phyloP scores from a whole-genome alignment of 1,284 basidiomycete species.

The Vanrija sp. region DNA sequence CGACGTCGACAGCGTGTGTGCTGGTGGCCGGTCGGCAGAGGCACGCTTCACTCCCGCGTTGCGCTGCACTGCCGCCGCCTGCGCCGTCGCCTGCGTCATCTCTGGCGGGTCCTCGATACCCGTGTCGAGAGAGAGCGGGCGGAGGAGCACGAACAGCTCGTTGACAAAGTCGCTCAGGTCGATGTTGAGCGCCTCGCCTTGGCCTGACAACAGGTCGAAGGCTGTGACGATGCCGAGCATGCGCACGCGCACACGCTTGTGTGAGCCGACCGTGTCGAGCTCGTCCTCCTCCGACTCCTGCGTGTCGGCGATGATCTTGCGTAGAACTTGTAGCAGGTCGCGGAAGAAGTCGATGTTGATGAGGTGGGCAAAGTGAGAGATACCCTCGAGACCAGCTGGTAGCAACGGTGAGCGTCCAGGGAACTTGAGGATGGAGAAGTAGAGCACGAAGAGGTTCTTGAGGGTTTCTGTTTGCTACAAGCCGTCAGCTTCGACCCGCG shows the following conservation, averaged over 20 bases:
- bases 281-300: slow-evolving; percentile 46
- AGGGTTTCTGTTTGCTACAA: slow-evolving; percentile 91
- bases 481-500: neutral
- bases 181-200: slow-evolving; percentile 96
- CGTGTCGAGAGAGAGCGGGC: slow-evolving; percentile 52
- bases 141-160: slow-evolving; percentile 51
- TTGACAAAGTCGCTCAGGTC: slow-evolving; percentile 87
- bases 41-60: slow-evolving; percentile 6
- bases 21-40: slow-evolving; percentile 19
- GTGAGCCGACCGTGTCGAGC: slow-evolving; percentile 26
- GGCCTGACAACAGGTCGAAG: slow-evolving; percentile 91
- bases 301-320: slow-evolving; percentile 62
- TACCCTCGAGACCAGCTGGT: slow-evolving; percentile 82
- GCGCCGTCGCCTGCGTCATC: slow-evolving; percentile 26
- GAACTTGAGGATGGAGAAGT: slow-evolving; percentile 93
- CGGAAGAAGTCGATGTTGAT: slow-evolving; percentile 99
- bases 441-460: slow-evolving; percentile 94
- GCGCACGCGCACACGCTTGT: slow-evolving; percentile 58
- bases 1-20: slow-evolving; percentile 40
- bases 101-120: slow-evolving; percentile 51
- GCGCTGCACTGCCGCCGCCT: slow-evolving; percentile 15
- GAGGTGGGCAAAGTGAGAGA: slow-evolving; percentile 89
- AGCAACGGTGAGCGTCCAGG: slow-evolving; percentile 76
- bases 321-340: slow-evolving; percentile 84
- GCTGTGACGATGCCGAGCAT: slow-evolving; percentile 89